Base-by-base conservation (phyloP, 257 asterid genomes). In the Nicotiana paniculata region DNA sequence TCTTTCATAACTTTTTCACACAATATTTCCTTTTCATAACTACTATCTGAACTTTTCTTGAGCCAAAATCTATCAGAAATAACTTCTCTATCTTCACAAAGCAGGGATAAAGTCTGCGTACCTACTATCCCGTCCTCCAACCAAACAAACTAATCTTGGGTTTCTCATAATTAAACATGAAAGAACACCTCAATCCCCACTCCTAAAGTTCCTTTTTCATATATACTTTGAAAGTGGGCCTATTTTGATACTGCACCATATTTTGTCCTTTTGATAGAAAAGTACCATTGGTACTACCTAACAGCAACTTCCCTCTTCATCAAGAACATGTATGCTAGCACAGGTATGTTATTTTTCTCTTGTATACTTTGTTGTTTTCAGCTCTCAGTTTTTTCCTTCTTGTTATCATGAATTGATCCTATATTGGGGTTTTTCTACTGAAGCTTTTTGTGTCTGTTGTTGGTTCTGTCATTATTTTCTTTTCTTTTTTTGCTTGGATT, bases 131-230 rank as follows among this genome's bases (percentile, higher is more conserved):
- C 24, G 24, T 21, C 46, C 0, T 6, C 6, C 9, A 37, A 1
- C 26, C 63, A 24, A 15, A 75, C 79, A 72, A 46, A 46, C 12
- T 72, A 2, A 46, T 37, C 78, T 87, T 82, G 75, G 84, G 84
- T 82, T 86, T 89, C 72, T 83, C 81, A 86, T 90, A 83, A 82
- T 86, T 82, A 82, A 77, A 89, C 89, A 83, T 81, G 88, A 68
- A 21, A 62, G 39, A 68, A 12, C 37, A 74, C 11, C 79, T 74
- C n/a, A 33, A 74, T 74, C 63, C 17, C 79, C 79, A 75, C 79
- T 51, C 26, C 16, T 48, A 75, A 51, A 75, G 79, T 75, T 39
- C 78, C 76, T 78, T 80, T 65, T 75, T 24, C 77, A 78, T 65
- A 65, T 26, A 82, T 77, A 74, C 24, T 24, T 74, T 51, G 63